A percentile compares a stretch with the other conserved stretches of the same genome.
These are phyloP conservation scores for Melaleuca alternifolia DNA, from an alignment of 345 rosid genomes.

Conservation along the genomic window DNA sequence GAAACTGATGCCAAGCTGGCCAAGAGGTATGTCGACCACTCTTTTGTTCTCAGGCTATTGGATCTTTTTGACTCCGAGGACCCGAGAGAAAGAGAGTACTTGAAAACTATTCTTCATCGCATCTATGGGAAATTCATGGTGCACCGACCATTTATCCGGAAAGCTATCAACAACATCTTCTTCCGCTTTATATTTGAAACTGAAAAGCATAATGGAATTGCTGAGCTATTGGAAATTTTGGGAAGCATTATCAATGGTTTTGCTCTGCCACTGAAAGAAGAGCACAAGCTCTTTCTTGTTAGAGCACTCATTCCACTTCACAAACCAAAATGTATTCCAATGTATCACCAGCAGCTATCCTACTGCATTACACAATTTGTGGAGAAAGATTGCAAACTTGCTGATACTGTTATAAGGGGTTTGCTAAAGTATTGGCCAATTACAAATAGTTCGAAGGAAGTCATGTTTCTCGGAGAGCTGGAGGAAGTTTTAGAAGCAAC, in stretches of 20 bases:
- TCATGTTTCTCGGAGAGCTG: constrained; percentile 72
- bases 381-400: constrained; percentile 81
- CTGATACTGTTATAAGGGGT: constrained; percentile 72
- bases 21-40: constrained; percentile 70
- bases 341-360: constrained; percentile 75
- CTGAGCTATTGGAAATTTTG: constrained; percentile 68
- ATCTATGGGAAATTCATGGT: constrained; percentile 88
- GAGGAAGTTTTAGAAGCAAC: constrained; percentile 92
- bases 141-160: constrained; percentile 77
- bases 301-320: constrained; percentile 83
- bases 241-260: constrained; percentile 91
- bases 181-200: constrained; percentile 75
- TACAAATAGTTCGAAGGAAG: constrained; percentile 85
- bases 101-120: constrained; percentile 71
- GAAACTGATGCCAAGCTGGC: constrained; percentile 84
- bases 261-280: constrained; percentile 80
- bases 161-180: constrained; percentile 72
- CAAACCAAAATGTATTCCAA: constrained; percentile 62
- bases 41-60: constrained; percentile 61
- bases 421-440: constrained; percentile 79
- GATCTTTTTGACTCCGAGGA: constrained; percentile 86
- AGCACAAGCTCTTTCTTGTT: constrained; percentile 84
- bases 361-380: constrained; percentile 83
- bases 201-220: constrained; percentile 80
- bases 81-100: constrained; percentile 71